Conservation (phyloP, 805 yeast genomes). For the Ogataea philodendri region DNA sequence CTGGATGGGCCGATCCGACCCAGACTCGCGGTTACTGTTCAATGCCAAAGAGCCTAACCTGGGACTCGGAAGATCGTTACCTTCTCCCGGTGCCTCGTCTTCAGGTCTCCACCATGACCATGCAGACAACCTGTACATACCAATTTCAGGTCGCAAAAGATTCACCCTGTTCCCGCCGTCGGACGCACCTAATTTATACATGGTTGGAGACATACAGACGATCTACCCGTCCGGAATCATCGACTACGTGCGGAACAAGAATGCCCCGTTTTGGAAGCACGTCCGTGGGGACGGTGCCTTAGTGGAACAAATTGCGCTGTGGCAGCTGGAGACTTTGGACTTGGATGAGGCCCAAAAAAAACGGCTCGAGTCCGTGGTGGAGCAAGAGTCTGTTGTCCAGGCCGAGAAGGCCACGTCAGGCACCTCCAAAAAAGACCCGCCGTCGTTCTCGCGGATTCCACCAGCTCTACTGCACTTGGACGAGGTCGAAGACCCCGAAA, state of each 20-base stretch:
- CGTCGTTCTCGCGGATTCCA: slow-evolving; percentile 65
- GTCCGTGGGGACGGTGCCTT: slow-evolving; percentile 64
- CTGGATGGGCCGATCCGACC: slow-evolving; percentile 58
- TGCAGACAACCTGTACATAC: slow-evolving; percentile 70
- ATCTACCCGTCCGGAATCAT: slow-evolving; percentile 64
- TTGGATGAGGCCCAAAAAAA: slow-evolving; percentile 29
- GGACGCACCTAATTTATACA: slow-evolving; percentile 56
- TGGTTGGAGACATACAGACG: slow-evolving; percentile 59
- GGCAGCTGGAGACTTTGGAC: slow-evolving; percentile 34
- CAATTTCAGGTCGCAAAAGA: slow-evolving; percentile 58
- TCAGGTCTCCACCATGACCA: slow-evolving; percentile 82
- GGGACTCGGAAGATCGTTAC: slow-evolving; percentile 54
- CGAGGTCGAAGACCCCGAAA: slow-evolving; percentile 39
- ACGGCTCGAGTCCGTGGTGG: slow-evolving; percentile 27
- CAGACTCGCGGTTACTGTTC: slow-evolving; percentile 2
- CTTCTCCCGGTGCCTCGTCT: slow-evolving; percentile 50
- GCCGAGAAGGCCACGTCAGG: slow-evolving; percentile 17
- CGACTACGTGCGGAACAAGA: slow-evolving; percentile 52
- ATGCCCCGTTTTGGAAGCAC: slow-evolving; percentile 63
- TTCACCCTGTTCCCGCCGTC: slow-evolving; percentile 66
- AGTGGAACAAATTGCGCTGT: slow-evolving; percentile 45
- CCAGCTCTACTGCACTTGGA: slow-evolving; percentile 61
- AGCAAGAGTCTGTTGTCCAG: slow-evolving; percentile 28
- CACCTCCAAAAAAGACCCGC: slow-evolving; percentile 48
- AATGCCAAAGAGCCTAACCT: slow-evolving; percentile 27